phyloP scores from a whole-genome alignment of 495 filamentous ascomycete species.

The Aspergillus steynii region DNA sequence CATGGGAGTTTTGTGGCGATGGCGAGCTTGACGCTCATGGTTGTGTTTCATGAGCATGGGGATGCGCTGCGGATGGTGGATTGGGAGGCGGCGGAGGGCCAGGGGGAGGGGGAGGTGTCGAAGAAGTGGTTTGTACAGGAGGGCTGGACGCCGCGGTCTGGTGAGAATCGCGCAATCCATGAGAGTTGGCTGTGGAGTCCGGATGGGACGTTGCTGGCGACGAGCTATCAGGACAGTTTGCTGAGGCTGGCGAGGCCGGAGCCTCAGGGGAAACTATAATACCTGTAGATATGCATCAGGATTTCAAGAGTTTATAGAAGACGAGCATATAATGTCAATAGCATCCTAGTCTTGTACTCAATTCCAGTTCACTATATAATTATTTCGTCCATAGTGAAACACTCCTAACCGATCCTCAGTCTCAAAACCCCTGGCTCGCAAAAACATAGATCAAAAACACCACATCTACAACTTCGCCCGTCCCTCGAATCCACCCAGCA shows the following conservation, averaged over 20 bases:
- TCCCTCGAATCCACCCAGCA: neutral
- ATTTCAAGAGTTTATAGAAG: neutral
- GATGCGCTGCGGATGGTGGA: slow-evolving; percentile 43
- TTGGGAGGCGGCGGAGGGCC: slow-evolving; percentile 20
- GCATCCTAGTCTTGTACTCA: neutral
- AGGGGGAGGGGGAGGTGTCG: slow-evolving; percentile 21
- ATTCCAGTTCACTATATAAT: neutral
- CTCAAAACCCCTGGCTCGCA: too few relatives aligned
- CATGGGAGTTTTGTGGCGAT: slow-evolving; percentile 54
- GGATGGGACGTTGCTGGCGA: slow-evolving; percentile 60
- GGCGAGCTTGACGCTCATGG: slow-evolving; percentile 61
- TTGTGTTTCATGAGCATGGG: slow-evolving; percentile 57
- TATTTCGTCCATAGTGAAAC: too few relatives aligned
- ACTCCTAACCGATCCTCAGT: too few relatives aligned
- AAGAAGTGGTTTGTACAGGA: slow-evolving; percentile 72
- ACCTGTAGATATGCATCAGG: neutral
- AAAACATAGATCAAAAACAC: neutral
- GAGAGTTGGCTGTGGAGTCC: slow-evolving; percentile 66
- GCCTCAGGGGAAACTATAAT: slow-evolving; percentile 28
- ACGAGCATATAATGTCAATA: neutral
- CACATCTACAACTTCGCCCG: neutral
- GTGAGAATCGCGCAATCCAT: slow-evolving; percentile 57
- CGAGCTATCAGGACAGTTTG: slow-evolving; percentile 64
- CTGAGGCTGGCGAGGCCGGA: slow-evolving; percentile 26
- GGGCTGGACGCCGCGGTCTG: slow-evolving; percentile 56